phyloP scores from a whole-genome alignment of 306 rosid species.

The Cucurbita argyrosperma region DNA sequence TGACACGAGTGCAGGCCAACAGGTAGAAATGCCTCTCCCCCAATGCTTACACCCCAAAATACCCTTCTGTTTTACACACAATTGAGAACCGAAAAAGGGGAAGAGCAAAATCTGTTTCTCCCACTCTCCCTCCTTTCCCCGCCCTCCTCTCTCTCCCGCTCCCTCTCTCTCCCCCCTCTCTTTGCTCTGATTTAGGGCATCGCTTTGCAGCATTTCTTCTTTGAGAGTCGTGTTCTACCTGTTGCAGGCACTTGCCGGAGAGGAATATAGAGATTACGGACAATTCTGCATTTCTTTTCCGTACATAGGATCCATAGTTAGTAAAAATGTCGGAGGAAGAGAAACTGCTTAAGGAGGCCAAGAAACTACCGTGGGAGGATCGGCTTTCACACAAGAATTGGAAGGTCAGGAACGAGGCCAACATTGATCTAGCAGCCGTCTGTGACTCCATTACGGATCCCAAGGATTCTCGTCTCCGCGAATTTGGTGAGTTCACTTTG shows the following conservation, averaged over 20 bases:
- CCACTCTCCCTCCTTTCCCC: not conserved
- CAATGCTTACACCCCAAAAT: conserved; percentile 3
- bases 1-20: not conserved
- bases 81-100: conserved; percentile 1
- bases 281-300: not conserved
- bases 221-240: not conserved
- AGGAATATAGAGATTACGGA: not conserved
- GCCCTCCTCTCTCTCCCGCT: not conserved
- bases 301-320: not conserved
- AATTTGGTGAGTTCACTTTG: conserved; percentile 50
- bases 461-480: conserved; percentile 88
- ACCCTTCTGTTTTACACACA: conserved; percentile 3
- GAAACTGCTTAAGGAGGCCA: conserved; percentile 85
- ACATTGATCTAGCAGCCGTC: conserved; percentile 68
- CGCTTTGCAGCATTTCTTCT: not conserved
- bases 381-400: conserved; percentile 89
- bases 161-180: not conserved
- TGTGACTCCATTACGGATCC: conserved; percentile 97
- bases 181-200: conserved; percentile 2
- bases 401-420: conserved; percentile 96
- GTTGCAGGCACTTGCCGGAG: not conserved
- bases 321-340: conserved; percentile 77
- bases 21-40: not conserved
- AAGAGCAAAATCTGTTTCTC: not conserved
- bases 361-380: conserved; percentile 98